Evolutionary conservation across 129 eudicot genomes (phyloP), one percentile per base, ranked within the genome.

Genomic region (Escallonia rubra): DNA sequence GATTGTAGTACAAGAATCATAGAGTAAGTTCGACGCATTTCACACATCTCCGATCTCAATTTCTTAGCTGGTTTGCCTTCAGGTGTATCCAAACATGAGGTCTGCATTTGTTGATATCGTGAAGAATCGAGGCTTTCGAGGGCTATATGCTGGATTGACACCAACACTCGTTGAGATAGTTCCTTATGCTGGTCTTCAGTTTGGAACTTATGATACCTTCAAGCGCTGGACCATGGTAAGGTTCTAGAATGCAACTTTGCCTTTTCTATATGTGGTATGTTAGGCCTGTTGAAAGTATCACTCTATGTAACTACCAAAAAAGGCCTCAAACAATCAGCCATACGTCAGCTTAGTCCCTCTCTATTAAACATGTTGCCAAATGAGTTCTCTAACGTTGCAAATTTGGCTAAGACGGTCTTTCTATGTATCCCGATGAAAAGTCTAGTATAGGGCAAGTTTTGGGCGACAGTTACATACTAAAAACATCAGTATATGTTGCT

Each of bases 121-220:
- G 34, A 71, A 70, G 23, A 63, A 70, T 10, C 98, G 98, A 68
- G 98, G 98, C 44, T 48, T 89, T 61, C 86, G 79, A 71, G 98
- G 98, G 69, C 42, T 93, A 66, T 93, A 93, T 79, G 88, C 95
- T 76, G 98, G 98, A 59, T 59, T 93, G 61, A 66, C 92, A 2
- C 98, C 98, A 34, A 93, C 98, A 40, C 82, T 93, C 13, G 82
- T 93, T 67, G 96, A 93, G 77, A 93, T 93, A 51, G 65, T 86
- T 67, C 98, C 98, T 54, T 93, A 93, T 69, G 98, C 98, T 59
- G 98, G 98, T 16, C 78, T 93, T 69, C 98, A 93, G 74, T 93
- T 93, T 77, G 98, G 98, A 63, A 89, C 96, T 10, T 93, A 89
- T 64, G 98, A 93, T 59, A 84, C 96, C 11, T 89, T 93, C 52